These are phyloP conservation scores for Rhodamnia argentea DNA, from an alignment of 345 rosid species.

Conservation along the genomic window DNA sequence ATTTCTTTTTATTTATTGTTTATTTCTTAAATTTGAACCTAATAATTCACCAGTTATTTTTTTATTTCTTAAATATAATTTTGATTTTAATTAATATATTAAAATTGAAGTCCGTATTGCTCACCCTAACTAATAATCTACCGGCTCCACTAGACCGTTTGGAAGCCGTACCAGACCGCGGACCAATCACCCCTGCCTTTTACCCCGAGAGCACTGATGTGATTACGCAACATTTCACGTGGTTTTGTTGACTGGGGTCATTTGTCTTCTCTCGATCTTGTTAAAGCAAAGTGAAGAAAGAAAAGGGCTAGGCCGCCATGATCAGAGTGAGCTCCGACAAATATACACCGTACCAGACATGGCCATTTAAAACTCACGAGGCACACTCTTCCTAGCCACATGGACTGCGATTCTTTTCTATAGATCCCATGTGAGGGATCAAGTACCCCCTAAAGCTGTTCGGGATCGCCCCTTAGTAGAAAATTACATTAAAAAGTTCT, in stretches of 20 bases:
- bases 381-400: neutral
- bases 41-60: no score
- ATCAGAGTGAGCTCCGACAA: neutral
- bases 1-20: no score
- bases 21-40: no score
- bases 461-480: neutral
- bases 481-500: neutral
- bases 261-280: neutral
- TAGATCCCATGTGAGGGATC: neutral
- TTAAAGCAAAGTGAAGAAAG: neutral
- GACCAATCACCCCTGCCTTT: neutral
- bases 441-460: neutral
- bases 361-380: neutral
- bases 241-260: neutral
- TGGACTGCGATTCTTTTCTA: neutral
- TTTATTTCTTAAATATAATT: no score
- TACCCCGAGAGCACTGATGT: neutral
- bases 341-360: neutral
- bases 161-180: accelerated
- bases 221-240: neutral
- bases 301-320: neutral
- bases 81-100: no score
- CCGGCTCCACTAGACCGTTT: no score
- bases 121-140: no score
- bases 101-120: no score